Conservation (phyloP, 1,284 basidiomycete species). For the Neotropicomus parvogracilis region DNA sequence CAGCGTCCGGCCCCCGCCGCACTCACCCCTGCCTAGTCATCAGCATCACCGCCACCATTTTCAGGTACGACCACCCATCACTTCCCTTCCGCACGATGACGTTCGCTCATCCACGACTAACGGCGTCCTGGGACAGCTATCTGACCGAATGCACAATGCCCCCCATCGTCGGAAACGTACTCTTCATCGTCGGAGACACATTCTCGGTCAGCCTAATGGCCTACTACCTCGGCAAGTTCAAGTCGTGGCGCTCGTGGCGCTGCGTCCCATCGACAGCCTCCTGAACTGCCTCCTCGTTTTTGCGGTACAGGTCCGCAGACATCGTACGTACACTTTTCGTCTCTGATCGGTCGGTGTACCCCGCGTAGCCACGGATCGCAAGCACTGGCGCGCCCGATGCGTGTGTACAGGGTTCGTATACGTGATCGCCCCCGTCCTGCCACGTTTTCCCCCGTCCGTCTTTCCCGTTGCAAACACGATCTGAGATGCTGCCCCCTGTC, state of each 20-base stretch:
- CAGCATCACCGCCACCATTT: conserved; percentile 15
- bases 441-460: conserved; percentile 5
- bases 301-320: conserved; percentile 25
- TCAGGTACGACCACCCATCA: conserved; percentile 24
- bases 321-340: conserved; percentile 16
- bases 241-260: conserved; percentile 4
- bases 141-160: conserved; percentile 7
- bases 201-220: conserved; percentile 25
- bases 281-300: conserved; percentile 28
- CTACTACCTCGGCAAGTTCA: conserved; percentile 20
- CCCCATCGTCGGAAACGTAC: conserved; percentile 22
- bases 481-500: neutral
- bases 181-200: conserved; percentile 27
- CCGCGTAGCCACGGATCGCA: too few species aligned
- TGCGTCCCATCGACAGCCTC: conserved; percentile 21
- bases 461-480: neutral
- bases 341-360: neutral
- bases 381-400: too few species aligned
- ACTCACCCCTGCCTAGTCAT: conserved; percentile 12
- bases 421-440: conserved; percentile 28
- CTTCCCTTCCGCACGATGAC: neutral
- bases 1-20: neutral
- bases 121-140: conserved; percentile 22
- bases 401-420: conserved; percentile 23
- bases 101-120: neutral